Evolutionary conservation across 2,329 filamentous ascomycete species (phyloP).

Genomic region (Colletotrichum graminicola): DNA sequence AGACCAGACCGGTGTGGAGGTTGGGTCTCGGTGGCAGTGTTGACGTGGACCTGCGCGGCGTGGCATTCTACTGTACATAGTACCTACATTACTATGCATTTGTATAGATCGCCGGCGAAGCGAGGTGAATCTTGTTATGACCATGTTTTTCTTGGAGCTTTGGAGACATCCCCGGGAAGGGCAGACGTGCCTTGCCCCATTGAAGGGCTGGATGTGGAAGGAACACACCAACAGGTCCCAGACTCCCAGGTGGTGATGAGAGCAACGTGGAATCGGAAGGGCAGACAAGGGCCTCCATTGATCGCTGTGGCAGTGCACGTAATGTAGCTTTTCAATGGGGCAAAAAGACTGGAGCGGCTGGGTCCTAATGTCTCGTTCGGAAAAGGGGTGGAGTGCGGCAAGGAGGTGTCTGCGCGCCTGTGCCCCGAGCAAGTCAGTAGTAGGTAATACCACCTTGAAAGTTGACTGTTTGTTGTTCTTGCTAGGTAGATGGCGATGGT

Average conservation of each 20-base stretch:
- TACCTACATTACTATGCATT: too few species aligned
- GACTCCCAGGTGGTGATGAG: background rate
- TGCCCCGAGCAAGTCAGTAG: background rate
- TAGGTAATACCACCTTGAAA: background rate
- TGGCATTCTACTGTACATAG: conserved; percentile 26
- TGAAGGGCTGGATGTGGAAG: conserved; percentile 5
- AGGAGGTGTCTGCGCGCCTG: background rate
- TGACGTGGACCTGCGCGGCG: conserved; percentile 27
- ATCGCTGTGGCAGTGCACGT: conserved; percentile 41
- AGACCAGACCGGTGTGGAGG: conserved; percentile 18
- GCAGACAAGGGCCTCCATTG: conserved; percentile 27
- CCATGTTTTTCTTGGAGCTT: conserved; percentile 27
- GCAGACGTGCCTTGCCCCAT: conserved; percentile 28
- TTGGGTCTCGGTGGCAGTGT: conserved; percentile 35
- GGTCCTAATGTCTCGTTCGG: conserved; percentile 29
- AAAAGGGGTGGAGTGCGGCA: conserved; percentile 24
- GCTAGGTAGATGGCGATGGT: conserved; percentile 1
- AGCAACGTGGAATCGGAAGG: conserved; percentile 12
- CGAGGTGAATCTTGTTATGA: conserved; percentile 34
- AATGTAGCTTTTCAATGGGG: conserved; percentile 32
- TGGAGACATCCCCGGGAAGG: conserved; percentile 8
- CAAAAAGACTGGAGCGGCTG: conserved; percentile 27
- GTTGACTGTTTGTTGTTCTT: conserved; percentile 7
- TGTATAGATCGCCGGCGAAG: conserved; percentile 20
- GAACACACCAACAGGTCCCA: background rate